Evolutionary conservation across 2,329 filamentous ascomycete species (phyloP), one percentile per base, ranked within the genome.

Genomic region (Talaromyces amestolkiae): DNA sequence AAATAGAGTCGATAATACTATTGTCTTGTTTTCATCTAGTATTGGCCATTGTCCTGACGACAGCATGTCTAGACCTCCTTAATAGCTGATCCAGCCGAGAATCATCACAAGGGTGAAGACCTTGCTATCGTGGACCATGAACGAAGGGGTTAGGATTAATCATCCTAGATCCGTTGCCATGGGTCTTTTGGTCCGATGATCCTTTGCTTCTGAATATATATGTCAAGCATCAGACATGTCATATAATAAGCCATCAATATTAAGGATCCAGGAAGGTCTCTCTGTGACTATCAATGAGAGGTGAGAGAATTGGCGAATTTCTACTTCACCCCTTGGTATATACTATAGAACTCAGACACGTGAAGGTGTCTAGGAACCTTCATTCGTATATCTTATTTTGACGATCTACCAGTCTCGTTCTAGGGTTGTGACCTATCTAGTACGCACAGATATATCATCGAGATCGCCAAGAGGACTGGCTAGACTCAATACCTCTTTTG

Each of bases 221-320:
- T 41, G 24, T 5, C 24, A 31, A 6, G 37, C 22, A 43, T 51
- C 33, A 62, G 47, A 62, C 60, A 62, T 62, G 47, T 62, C 47
- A 62, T 54, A 62, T 22, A 53, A 62, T 62, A 41, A 31, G 15
- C 11, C 15, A 54, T 39, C 31, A 8, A 22, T 37, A 39, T 39
- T 24, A 19, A 37, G 4, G 10, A 15, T 37, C 47, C 22, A 24
- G 15, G 7, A 7, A 2, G 4, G 7, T 4, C 13, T 13, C 15
- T 6, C 47, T 49, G 13, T 22, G 9, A n/a, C 22, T 31, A 51
- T 27, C 13, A 17, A 31, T 53, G 27, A 31, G 6, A n/a, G 24
- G 15, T 22, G 27, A 11, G 13, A 3, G 9, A 13, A 31, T 19
- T 53, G 22, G 5, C 3, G 3, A 19, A 31, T 7, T 6, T n/a